phyloP scores from a whole-genome alignment of 768 basidiomycete species.

The Strobilomyces echinocephalus region DNA sequence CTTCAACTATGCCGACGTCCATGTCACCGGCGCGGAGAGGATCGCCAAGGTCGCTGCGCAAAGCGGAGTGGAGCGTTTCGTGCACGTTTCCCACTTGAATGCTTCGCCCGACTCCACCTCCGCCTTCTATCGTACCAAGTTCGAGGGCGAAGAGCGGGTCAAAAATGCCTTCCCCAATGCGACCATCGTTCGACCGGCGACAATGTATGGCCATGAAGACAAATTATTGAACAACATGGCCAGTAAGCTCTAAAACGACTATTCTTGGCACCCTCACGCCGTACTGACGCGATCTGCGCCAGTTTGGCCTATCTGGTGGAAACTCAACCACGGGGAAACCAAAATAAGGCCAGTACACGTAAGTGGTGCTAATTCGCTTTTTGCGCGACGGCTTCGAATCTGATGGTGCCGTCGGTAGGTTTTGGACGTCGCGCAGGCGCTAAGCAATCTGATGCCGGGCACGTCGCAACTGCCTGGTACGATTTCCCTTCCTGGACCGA shows the following conservation, averaged over 20 bases:
- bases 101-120: constrained; percentile 76
- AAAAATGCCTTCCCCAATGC: constrained; percentile 77
- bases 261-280: constrained; percentile 4
- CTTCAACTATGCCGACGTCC: constrained; percentile 76
- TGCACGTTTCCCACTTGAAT: constrained; percentile 95
- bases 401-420: constrained; percentile 48
- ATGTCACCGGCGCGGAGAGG: constrained; percentile 74
- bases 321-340: constrained; percentile 84
- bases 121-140: constrained; percentile 84
- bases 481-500: constrained; percentile 84
- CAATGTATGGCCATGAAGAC: constrained; percentile 94
- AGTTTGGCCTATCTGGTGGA: constrained; percentile 92
- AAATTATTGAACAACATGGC: constrained; percentile 90
- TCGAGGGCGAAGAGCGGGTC: constrained; percentile 84
- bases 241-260: constrained; percentile 45
- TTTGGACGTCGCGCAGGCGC: constrained; percentile 88
- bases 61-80: constrained; percentile 73
- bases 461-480: constrained; percentile 61
- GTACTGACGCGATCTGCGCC: constrained; percentile 7
- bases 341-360: constrained; percentile 90
- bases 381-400: constrained; percentile 8
- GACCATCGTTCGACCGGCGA: constrained; percentile 80
- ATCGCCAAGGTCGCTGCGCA: constrained; percentile 82
- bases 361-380: constrained; percentile 32
- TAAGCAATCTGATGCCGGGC: constrained; percentile 63